Percentiles rank a stretch among this genome's conserved stretches.
Conservation (phyloP, 371 early-diverging fungal species). For the Umbelopsis sp. region DNA sequence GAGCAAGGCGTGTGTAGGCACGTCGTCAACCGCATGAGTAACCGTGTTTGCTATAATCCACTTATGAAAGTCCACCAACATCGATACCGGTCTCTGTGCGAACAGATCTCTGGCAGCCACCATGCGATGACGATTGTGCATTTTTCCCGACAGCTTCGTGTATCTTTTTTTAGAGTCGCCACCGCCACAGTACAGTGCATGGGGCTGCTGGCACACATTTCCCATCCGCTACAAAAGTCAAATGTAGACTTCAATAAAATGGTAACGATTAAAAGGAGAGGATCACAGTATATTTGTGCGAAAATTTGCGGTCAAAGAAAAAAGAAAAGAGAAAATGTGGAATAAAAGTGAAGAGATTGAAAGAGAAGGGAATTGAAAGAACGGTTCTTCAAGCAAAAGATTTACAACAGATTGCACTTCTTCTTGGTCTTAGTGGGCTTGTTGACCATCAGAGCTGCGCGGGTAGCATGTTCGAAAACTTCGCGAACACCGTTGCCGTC, state of each 20-base stretch:
- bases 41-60: too few relatives aligned
- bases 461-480: constrained; percentile 74
- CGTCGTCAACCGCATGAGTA: too few relatives aligned
- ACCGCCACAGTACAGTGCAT: background rate
- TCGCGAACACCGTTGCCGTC: constrained; percentile 75
- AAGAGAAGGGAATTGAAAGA: constrained; percentile 15
- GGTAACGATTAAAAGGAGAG: constrained; percentile 14
- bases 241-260: background rate
- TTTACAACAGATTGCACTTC: constrained; percentile 34
- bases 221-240: background rate
- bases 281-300: constrained; percentile 19
- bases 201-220: too few relatives aligned
- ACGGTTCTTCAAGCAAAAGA: constrained; percentile 1
- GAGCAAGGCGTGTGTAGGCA: too few relatives aligned
- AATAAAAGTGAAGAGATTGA: constrained; percentile 9
- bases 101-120: too few relatives aligned
- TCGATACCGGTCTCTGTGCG: too few relatives aligned
- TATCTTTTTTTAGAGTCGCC: background rate
- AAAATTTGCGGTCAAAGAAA: constrained; percentile 8
- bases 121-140: too few relatives aligned
- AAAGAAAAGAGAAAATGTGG: background rate
- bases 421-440: constrained; percentile 43
- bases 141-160: too few relatives aligned
- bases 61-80: too few relatives aligned
- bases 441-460: constrained; percentile 57